Conservation (phyloP, 257 asterid genomes). For the Echium plantagineum region DNA sequence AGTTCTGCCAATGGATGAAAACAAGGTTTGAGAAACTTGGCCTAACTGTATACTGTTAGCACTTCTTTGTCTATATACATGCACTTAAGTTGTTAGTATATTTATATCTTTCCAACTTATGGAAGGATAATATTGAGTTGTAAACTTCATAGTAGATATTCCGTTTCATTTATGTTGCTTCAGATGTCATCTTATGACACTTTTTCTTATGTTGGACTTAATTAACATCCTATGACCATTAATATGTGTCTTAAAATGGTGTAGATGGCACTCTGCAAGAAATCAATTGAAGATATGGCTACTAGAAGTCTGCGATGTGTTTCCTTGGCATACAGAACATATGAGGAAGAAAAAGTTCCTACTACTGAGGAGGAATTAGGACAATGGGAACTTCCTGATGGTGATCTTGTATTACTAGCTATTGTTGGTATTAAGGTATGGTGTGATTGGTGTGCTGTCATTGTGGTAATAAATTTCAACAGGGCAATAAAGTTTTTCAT, state of each 20-base stretch:
- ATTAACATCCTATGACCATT: neutral
- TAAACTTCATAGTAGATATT: neutral
- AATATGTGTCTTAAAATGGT: neutral
- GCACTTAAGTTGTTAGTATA: neutral
- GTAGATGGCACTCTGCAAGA: neutral
- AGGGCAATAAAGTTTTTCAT: neutral
- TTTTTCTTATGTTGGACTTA: neutral
- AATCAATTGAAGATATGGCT: slow-evolving; percentile 1
- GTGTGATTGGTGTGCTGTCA: neutral
- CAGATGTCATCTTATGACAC: too few species aligned
- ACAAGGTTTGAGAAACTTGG: slow-evolving; percentile 38
- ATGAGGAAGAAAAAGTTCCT: slow-evolving; percentile 50
- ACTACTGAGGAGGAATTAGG: slow-evolving; percentile 51
- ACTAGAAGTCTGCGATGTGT: neutral
- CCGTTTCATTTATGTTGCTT: neutral
- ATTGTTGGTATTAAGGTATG: slow-evolving; percentile 91
- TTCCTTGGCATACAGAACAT: slow-evolving; percentile 43
- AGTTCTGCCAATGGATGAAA: slow-evolving; percentile 47
- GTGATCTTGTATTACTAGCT: slow-evolving; percentile 67
- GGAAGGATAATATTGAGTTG: neutral
- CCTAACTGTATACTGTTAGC: neutral
- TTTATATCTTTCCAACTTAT: too few species aligned
- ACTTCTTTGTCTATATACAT: neutral
- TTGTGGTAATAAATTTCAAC: neutral
- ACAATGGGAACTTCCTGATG: slow-evolving; percentile 83